Base-by-base conservation (phyloP, 208 protist genomes). In the Crithidia thermophila region DNA sequence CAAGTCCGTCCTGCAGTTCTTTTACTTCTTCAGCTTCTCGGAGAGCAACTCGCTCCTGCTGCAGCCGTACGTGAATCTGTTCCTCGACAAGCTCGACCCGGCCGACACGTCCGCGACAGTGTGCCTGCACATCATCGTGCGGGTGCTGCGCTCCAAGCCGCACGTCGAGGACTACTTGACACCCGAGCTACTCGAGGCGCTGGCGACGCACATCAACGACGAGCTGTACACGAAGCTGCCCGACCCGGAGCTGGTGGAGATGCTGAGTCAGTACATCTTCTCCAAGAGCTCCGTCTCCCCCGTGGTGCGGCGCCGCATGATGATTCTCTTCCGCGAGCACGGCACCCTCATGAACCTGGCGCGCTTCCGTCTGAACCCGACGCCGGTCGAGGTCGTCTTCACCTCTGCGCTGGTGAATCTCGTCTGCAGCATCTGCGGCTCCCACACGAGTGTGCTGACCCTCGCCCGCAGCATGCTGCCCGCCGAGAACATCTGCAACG, bases 11-110 rank as follows among this genome's bases (percentile, higher is more conserved):
- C 85, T 91, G 36, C 73, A 82, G 46, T 94, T 94, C 68, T 94
- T 94, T 67, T 94, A 91, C 67, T 76, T 82, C 63, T 91, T 90
- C 60, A 83, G 78, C 10, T 69, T 85, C 42, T 85, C 74, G 0
- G 65, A 74, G 56, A 79, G 60, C 59, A 88, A 87, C 72, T 77
- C 84, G 36, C 68, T 73, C 58, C 42, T 80, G 57, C 67, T 94
- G 62, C 73, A 66, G 16, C 46, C 58, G 9, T 55, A 77, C 62
- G 73, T 91, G 49, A 43, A 77, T 9, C 27, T 84, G 11, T 91
- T 94, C 56, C 40, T 91, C 18, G 18, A 64, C 10, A 61, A 52
- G 30, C 51, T 91, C 7, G 36, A 42, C 42, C 33, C 47, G 27
- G 47, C 16, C 23, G 28, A 37, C 23, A 47, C 64, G 7, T 72